These are phyloP conservation scores for Claviceps sorghi DNA, from an alignment of 2,329 filamentous ascomycete genomes.

Conservation along the genomic window DNA sequence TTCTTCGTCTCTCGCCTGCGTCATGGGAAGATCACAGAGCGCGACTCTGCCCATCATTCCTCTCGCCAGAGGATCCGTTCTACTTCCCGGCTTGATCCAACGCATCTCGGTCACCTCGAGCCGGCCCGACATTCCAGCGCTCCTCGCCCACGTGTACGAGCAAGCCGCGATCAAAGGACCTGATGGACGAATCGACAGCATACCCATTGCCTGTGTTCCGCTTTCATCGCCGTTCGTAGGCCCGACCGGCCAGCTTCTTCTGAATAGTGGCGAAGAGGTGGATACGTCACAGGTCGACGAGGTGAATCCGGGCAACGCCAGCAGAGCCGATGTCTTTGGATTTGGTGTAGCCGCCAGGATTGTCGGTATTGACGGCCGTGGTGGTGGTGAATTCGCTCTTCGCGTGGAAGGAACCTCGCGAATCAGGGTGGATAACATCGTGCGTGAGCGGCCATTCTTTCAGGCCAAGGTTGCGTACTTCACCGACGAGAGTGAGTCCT, in stretches of 20 bases:
- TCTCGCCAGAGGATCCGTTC: slow-evolving; percentile 62
- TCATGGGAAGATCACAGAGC: slow-evolving; percentile 27
- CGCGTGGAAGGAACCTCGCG: slow-evolving; percentile 75
- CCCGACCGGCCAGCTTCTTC: slow-evolving; percentile 58
- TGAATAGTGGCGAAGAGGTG: slow-evolving; percentile 47
- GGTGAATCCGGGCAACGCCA: slow-evolving; percentile 43
- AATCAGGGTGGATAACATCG: slow-evolving; percentile 49
- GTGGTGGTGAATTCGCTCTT: slow-evolving; percentile 62
- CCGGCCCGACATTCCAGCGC: slow-evolving; percentile 74
- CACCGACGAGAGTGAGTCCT: slow-evolving; percentile 48
- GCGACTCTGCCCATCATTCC: slow-evolving; percentile 61
- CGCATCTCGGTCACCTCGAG: slow-evolving; percentile 67
- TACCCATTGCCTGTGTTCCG: slow-evolving; percentile 79
- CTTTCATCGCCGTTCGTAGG: slow-evolving; percentile 62
- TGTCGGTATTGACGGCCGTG: slow-evolving; percentile 60
- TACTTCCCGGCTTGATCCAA: slow-evolving; percentile 73
- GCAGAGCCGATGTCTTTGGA: slow-evolving; percentile 61
- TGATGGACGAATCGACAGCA: slow-evolving; percentile 45
- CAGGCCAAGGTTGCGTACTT: slow-evolving; percentile 64
- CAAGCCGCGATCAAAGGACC: slow-evolving; percentile 54
- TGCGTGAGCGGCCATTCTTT: slow-evolving; percentile 70
- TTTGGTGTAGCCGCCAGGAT: slow-evolving; percentile 74
- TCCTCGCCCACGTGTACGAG: slow-evolving; percentile 75
- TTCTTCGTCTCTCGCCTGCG: slow-evolving; percentile 7
- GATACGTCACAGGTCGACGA: slow-evolving; percentile 28